Conservation (phyloP, 306 rosid species). For the Castanea mollissima region DNA sequence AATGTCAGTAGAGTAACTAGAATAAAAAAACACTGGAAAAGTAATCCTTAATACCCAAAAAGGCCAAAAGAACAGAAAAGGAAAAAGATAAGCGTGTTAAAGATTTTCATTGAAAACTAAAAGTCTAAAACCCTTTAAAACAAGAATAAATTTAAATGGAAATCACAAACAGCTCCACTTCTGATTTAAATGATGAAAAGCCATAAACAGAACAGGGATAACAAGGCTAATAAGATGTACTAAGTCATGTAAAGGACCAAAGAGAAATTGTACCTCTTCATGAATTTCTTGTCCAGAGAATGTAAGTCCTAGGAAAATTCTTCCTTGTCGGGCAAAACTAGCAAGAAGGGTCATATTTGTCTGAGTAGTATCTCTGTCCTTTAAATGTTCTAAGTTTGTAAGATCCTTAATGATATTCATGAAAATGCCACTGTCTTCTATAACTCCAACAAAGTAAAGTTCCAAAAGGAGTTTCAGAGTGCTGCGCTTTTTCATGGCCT, state of each 20-base stretch:
- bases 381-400: slow-evolving; percentile 75
- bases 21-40: slow-evolving; percentile 13
- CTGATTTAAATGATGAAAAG: slow-evolving; percentile 17
- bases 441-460: slow-evolving; percentile 90
- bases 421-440: slow-evolving; percentile 80
- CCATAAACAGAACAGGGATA: slow-evolving; percentile 5
- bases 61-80: not conserved
- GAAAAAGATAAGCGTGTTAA: not conserved
- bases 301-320: slow-evolving; percentile 80
- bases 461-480: slow-evolving; percentile 83
- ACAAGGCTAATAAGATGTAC: not conserved
- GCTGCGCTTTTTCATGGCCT: slow-evolving; percentile 99
- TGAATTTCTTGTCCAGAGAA: slow-evolving; percentile 74
- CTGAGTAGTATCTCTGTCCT: slow-evolving; percentile 89
- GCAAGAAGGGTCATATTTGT: slow-evolving; percentile 98
- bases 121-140: not conserved
- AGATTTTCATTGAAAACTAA: not conserved
- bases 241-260: slow-evolving; percentile 6
- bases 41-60: slow-evolving; percentile 16
- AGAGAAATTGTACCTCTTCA: slow-evolving; percentile 64
- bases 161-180: slow-evolving; percentile 6
- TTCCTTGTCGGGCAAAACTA: slow-evolving; percentile 98
- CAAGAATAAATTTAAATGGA: not conserved
- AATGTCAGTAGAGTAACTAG: slow-evolving; percentile 35
- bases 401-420: slow-evolving; percentile 87